Percentiles rank a stretch among this genome's conserved stretches.
Conservation (phyloP, 768 basidiomycete genomes). For the Mycena chlorophos region DNA sequence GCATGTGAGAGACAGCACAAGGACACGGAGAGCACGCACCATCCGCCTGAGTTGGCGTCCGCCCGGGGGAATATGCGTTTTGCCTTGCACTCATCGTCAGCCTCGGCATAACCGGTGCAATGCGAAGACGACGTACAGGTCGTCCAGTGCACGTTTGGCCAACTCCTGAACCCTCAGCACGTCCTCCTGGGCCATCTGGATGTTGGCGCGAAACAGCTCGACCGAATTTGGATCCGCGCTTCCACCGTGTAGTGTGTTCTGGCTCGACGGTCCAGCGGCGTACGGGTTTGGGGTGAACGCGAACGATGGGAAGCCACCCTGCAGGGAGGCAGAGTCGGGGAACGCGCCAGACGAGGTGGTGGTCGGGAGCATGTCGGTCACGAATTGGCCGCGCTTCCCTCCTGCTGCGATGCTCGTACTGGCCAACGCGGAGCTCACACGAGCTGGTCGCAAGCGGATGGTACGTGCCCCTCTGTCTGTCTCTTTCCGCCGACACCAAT, state of each 20-base stretch:
- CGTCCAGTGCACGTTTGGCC: slow-evolving; percentile 48
- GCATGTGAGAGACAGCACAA: background rate
- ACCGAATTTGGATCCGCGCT: slow-evolving; percentile 57
- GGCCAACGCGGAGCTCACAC: no score
- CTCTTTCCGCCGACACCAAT: no score
- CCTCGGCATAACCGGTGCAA: background rate
- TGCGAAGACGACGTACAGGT: slow-evolving; percentile 48
- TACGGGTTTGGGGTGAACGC: background rate
- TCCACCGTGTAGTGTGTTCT: slow-evolving; percentile 2
- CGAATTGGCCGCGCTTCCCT: no score
- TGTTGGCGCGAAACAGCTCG: slow-evolving; percentile 60
- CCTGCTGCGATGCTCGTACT: no score
- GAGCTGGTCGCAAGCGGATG: no score
- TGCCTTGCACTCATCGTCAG: slow-evolving; percentile 38
- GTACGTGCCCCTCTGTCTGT: no score
- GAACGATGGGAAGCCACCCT: background rate
- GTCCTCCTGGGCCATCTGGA: slow-evolving; percentile 49
- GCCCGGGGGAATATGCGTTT: slow-evolving; percentile 59
- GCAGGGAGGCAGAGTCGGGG: no score
- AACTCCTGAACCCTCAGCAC: slow-evolving; percentile 49
- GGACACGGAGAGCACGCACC: slow-evolving; percentile 34
- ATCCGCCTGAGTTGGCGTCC: slow-evolving; percentile 54
- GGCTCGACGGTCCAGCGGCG: background rate
- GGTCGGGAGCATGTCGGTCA: no score
- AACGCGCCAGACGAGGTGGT: no score